phyloP scores from a whole-genome alignment of 352 stramenopile species.

The Thalassiosira sp. region DNA sequence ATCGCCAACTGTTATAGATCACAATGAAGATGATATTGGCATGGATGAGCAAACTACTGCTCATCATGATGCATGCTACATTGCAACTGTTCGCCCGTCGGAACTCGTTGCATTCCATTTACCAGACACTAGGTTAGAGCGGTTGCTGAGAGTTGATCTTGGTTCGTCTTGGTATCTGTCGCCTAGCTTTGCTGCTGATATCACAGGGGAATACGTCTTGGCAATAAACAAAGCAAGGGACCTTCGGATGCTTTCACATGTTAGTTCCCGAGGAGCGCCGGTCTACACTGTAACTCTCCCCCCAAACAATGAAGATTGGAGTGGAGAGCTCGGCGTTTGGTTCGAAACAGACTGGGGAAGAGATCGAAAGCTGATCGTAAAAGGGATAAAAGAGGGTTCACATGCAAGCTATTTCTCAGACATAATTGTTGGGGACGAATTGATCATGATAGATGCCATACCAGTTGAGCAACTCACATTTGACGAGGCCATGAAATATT shows the following conservation, averaged over 20 bases:
- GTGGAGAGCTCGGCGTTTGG: conserved; percentile 81
- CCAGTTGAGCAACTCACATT: conserved; percentile 72
- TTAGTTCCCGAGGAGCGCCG: conserved; percentile 60
- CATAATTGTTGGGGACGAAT: conserved; percentile 76
- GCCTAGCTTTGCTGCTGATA: conserved; percentile 81
- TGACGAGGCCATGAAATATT: conserved; percentile 79
- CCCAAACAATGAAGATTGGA: conserved; percentile 62
- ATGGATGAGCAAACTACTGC: conserved; percentile 69
- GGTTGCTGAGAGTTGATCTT: conserved; percentile 78
- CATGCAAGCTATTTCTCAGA: conserved; percentile 70
- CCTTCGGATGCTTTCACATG: conserved; percentile 56
- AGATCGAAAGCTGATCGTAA: conserved; percentile 83
- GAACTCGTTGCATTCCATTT: conserved; percentile 77
- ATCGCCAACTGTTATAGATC: conserved; percentile 47
- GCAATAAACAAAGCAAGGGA: conserved; percentile 69
- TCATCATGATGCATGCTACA: conserved; percentile 73
- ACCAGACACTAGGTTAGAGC: conserved; percentile 79
- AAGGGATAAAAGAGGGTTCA: conserved; percentile 81
- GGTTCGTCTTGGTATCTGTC: conserved; percentile 80
- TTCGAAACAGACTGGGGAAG: conserved; percentile 87
- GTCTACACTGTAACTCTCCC: conserved; percentile 79
- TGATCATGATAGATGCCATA: conserved; percentile 76
- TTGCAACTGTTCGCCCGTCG: conserved; percentile 61
- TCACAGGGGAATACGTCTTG: conserved; percentile 79
- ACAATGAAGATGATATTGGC: conserved; percentile 14